Base-by-base conservation (phyloP, 108 stramenopile genomes). In the Cylindrotheca fusiformis region DNA sequence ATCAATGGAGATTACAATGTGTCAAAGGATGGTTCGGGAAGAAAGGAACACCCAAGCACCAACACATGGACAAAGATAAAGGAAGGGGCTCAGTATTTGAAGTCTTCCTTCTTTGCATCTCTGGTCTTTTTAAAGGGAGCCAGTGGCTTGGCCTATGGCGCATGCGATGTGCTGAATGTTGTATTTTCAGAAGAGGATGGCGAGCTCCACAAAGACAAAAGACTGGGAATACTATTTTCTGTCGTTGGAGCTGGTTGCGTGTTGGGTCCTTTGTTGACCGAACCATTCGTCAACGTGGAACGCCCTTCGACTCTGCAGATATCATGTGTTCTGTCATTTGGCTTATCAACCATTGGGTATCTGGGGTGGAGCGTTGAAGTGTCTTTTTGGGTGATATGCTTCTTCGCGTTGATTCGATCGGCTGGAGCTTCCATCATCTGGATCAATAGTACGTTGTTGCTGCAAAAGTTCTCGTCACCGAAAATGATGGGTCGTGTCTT, bases 211-310 rank as follows among this genome's bases (percentile, higher is more conserved):
- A 41, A 14, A 10, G 63, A 77, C 23, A 36, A 55, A 27, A 71
- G 78, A 2, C 49, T 90, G 45, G 88, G 88, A 21, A 45, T 78
- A 0, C 46, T 90, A 19, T 90, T 86, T 74, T 79, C 67, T 19
- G 63, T 56, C 22, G 79, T 81, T 50, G 88, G 88, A 19, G 23
- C 82, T 6, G 88, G 88, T 14, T 86, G 88, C 50, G 53, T 90
- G 20, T 0, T 86, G 10, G 85, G 85, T 19, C 85, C 88, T 2
- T 18, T 86, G 5, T 20, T 81, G 2, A 30, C 55, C 25, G 83
- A 90, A 19, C 52, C 32, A 14, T 79, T 71, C 52, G 76, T 81
- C 8, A 46, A 78, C 25, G 69, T 79, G 68, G 67, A 84, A 17
- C 50, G 57, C 0, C 76, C 78, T 3, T 32, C 44, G 65, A 71